Evolutionary conservation across 495 filamentous ascomycete species (phyloP).

Genomic region (Podospora appendiculata): DNA sequence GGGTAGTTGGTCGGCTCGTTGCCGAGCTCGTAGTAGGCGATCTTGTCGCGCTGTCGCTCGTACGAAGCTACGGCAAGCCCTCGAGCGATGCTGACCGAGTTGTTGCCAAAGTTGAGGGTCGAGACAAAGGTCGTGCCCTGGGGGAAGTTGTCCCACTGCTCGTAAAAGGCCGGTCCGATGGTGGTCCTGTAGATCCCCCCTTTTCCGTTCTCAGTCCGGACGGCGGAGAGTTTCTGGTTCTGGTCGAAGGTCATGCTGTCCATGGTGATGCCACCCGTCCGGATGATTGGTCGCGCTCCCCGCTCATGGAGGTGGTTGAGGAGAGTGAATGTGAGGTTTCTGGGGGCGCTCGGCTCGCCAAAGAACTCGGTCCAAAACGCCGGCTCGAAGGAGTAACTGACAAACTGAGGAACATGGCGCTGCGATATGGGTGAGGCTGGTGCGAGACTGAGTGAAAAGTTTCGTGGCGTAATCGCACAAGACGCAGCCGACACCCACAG

Average conservation of each 20-base stretch:
- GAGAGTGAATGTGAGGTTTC: slow-evolving; percentile 12
- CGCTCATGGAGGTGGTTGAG: slow-evolving; percentile 14
- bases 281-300: slow-evolving; percentile 13
- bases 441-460: background rate
- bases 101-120: slow-evolving; percentile 18
- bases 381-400: slow-evolving; percentile 18
- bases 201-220: slow-evolving; percentile 14
- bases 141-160: slow-evolving; percentile 14
- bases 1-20: slow-evolving; percentile 20
- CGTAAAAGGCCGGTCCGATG: slow-evolving; percentile 14
- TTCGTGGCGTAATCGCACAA: too few species aligned
- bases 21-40: slow-evolving; percentile 17
- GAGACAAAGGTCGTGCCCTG: slow-evolving; percentile 13
- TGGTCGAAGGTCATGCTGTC: slow-evolving; percentile 15
- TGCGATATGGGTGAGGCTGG: slow-evolving; percentile 11
- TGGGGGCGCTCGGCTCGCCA: slow-evolving; percentile 11
- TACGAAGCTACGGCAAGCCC: slow-evolving; percentile 11
- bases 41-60: slow-evolving; percentile 9
- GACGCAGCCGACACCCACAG: too few species aligned
- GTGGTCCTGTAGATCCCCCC: slow-evolving; percentile 15
- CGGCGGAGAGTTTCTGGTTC: slow-evolving; percentile 4
- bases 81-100: slow-evolving; percentile 9
- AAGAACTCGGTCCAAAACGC: slow-evolving; percentile 20
- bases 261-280: slow-evolving; percentile 16
- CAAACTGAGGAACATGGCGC: slow-evolving; percentile 11